A percentile compares a stretch with the other conserved stretches of the same genome.
phyloP scores from a whole-genome alignment of 1,284 basidiomycete species.

The Pulveroboletus sp. region DNA sequence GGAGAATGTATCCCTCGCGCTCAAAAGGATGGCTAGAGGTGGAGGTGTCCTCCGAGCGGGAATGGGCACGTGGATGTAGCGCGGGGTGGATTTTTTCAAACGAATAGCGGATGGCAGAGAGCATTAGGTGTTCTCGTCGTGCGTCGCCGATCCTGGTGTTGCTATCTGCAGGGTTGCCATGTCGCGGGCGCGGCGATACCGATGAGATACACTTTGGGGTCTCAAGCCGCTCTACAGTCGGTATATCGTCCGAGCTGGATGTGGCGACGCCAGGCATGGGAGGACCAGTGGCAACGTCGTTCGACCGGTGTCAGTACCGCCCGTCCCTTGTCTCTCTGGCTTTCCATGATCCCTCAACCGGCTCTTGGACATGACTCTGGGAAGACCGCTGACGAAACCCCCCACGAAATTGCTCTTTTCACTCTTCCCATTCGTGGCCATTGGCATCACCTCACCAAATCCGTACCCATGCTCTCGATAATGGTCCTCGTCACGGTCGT shows the following conservation, averaged over 20 bases:
- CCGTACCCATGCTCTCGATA: conserved; percentile 28
- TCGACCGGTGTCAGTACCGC: conserved; percentile 14
- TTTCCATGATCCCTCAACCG: conserved; percentile 30
- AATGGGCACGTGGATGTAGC: conserved; percentile 16
- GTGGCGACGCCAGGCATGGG: conserved; percentile 19
- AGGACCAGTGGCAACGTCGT: conserved; percentile 17
- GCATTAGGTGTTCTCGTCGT: conserved; percentile 26
- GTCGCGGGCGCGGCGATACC: conserved; percentile 25
- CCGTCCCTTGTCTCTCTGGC: conserved; percentile 23
- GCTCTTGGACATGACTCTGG: conserved; percentile 36
- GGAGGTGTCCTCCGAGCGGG: conserved; percentile 26
- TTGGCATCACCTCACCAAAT: conserved; percentile 25
- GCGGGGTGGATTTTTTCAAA: conserved; percentile 26
- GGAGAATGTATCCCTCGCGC: too few species aligned
- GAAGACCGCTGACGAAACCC: conserved; percentile 34
- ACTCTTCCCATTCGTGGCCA: conserved; percentile 26
- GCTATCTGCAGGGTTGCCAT: conserved; percentile 18
- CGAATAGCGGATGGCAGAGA: conserved; percentile 28
- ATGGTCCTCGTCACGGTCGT: conserved; percentile 27
- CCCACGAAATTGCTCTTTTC: conserved; percentile 36
- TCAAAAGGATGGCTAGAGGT: conserved; percentile 31
- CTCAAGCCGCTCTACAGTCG: conserved; percentile 33
- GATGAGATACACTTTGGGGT: conserved; percentile 29
- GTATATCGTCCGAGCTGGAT: conserved; percentile 34
- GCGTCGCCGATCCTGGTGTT: conserved; percentile 24